Base-by-base conservation (phyloP, 2,329 filamentous ascomycete species). In the Chrysosporium queenslandicum region DNA sequence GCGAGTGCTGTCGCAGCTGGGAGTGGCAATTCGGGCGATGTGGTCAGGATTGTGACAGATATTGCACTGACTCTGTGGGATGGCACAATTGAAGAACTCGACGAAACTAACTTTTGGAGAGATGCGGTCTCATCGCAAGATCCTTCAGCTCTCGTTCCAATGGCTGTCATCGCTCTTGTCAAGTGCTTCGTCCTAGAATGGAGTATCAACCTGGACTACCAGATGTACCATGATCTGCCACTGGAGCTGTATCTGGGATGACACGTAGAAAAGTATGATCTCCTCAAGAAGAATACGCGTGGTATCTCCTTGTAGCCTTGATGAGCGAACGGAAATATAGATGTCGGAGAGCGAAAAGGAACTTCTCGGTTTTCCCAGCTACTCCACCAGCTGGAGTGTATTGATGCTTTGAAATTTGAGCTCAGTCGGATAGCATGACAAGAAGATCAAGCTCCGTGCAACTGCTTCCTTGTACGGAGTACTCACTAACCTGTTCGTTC, bases 21-120 rank as follows among this genome's bases (percentile, higher is more conserved):
- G 4, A 49, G 46, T 11, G 46, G 46, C 14, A 49, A 49, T 16
- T 39, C 46, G 1, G 46, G 46, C 4, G 46, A 49, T 18, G 25
- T 49, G 9, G 36, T 40, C 11, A 32, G 46, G n/a, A 49, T 49
- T 30, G 46, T 49, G 18, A 49, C 46, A 39, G 46, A 49, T 40
- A 49, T 49, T 29, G 46, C 46, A 11, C 12, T 40, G 46, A 21
- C 30, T 20, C 20, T 49, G 46, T 49, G 46, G 46, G 21, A 49
- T 27, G 46, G 46, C 12, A 21, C 32, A 12, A 29, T 4, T 30
- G 46, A 32, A 30, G 20, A 39, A 16, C 46, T 49, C 14, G 46
- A 49, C n/a, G 16, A 29, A 9, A 49, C 46, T 1, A 20, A 21
- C 16, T 49, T 49, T 18, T 49, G 46, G 46, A 29, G 46, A 29